Conservation (phyloP, 164 flowering plant genomes). For the Aristolochia californica region DNA sequence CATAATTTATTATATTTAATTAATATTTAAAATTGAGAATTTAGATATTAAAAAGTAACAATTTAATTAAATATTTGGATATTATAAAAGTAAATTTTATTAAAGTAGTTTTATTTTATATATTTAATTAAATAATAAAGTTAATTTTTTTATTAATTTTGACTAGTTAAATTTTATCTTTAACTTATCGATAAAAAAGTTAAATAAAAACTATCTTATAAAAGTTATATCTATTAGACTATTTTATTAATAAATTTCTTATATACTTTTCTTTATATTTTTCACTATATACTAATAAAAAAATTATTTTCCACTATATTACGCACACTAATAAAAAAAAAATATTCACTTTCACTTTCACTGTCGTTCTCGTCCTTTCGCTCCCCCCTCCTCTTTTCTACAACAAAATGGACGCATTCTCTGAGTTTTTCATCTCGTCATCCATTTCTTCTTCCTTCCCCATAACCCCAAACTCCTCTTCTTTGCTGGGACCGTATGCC, state of each 20-base stretch:
- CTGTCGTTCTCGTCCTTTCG: background rate
- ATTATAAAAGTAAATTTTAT: too few species aligned
- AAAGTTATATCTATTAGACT: too few species aligned
- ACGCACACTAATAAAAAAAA: background rate
- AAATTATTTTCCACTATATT: background rate
- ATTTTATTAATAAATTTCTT: too few species aligned
- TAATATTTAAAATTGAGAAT: too few species aligned
- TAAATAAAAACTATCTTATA: too few species aligned
- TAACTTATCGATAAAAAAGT: background rate
- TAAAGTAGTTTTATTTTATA: background rate
- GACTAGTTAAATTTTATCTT: background rate
- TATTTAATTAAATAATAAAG: background rate
- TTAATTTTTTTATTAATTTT: too few species aligned
- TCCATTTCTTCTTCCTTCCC: background rate
- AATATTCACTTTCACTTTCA: background rate
- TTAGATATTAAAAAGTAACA: too few species aligned
- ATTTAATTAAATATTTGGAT: too few species aligned
- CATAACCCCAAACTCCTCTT: background rate
- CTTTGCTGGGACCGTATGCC: conserved; percentile 7
- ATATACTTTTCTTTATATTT: too few species aligned
- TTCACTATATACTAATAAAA: too few species aligned
- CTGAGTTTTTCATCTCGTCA: background rate
- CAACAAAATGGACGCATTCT: too few species aligned
- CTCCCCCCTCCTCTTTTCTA: background rate
- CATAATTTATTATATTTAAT: too few species aligned